Conservation (phyloP, 1,284 basidiomycete species). For the Apiotrichum siamense region DNA sequence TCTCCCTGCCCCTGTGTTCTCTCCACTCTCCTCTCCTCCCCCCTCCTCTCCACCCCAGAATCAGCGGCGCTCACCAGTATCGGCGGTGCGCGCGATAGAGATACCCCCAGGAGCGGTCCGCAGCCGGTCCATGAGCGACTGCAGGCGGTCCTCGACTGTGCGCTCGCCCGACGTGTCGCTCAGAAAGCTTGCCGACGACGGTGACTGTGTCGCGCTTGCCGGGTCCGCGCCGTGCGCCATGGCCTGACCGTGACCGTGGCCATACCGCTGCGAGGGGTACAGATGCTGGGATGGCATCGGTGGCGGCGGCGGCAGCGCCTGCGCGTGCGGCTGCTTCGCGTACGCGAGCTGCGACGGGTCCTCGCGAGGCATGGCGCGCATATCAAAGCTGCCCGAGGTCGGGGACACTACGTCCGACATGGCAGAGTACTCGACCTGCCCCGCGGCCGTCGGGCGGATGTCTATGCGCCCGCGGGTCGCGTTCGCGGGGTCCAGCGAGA, state of each 20-base stretch:
- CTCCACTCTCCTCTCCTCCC: no score
- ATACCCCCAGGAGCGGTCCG: conserved; percentile 18
- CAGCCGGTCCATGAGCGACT: conserved; percentile 40
- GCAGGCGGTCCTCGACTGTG: conserved; percentile 39
- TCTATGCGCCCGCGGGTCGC: conserved; percentile 39
- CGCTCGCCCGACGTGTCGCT: conserved; percentile 13
- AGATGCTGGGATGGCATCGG: no score
- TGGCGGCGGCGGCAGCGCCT: no score
- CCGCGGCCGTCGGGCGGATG: conserved; percentile 16
- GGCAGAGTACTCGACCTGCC: neutral
- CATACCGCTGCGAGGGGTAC: neutral
- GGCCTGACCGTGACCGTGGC: neutral
- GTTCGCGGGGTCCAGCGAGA: conserved; percentile 27
- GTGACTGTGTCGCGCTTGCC: conserved; percentile 10
- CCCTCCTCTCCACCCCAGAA: neutral
- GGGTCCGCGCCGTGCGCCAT: neutral
- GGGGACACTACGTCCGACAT: neutral
- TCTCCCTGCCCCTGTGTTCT: neutral
- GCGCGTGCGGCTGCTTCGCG: no score
- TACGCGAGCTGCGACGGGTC: no score
- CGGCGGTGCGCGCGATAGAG: neutral
- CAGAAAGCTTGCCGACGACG: conserved; percentile 27
- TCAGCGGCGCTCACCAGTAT: neutral
- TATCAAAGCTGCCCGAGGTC: neutral
- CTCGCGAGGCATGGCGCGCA: neutral